Evolutionary conservation across 305 asterid genomes (phyloP).

Genomic region (Fraxinus angustifolia): DNA sequence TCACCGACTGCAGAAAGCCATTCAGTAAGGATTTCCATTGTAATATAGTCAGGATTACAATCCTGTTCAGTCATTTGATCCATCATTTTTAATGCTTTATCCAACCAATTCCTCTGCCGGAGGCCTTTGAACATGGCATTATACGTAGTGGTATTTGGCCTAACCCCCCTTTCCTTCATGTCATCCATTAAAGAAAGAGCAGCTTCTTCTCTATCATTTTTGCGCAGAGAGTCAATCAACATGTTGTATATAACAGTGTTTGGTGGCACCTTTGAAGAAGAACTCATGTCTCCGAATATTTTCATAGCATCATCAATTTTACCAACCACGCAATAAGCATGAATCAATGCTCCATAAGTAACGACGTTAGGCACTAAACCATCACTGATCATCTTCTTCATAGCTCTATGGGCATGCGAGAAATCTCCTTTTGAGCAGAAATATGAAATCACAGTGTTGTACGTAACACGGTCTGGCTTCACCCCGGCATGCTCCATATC

Average conservation of each 20-base stretch:
- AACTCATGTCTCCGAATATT: conserved; percentile 49
- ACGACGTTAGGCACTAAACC: conserved; percentile 62
- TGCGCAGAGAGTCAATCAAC: conserved; percentile 64
- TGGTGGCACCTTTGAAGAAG: conserved; percentile 46
- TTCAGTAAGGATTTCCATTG: conserved; percentile 69
- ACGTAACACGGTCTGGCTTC: conserved; percentile 69
- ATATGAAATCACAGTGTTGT: conserved; percentile 68
- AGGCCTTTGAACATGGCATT: conserved; percentile 74
- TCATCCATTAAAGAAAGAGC: conserved; percentile 63
- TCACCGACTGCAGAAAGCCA: conserved; percentile 79
- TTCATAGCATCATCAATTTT: conserved; percentile 60
- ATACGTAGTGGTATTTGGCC: conserved; percentile 59
- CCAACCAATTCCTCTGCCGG: conserved; percentile 49
- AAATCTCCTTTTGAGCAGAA: conserved; percentile 63
- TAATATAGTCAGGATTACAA: conserved; percentile 69
- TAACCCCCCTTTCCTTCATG: conserved; percentile 61
- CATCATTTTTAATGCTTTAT: conserved; percentile 61
- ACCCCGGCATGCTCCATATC: conserved; percentile 54
- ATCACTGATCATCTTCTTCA: conserved; percentile 55
- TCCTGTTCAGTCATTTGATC: conserved; percentile 62
- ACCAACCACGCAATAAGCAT: conserved; percentile 53
- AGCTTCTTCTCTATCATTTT: conserved; percentile 54
- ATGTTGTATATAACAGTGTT: conserved; percentile 67
- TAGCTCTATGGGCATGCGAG: conserved; percentile 34
- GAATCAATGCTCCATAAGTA: conserved; percentile 73